Conservation (phyloP, 2,329 filamentous ascomycete genomes). For the Zasmidium cellare region DNA sequence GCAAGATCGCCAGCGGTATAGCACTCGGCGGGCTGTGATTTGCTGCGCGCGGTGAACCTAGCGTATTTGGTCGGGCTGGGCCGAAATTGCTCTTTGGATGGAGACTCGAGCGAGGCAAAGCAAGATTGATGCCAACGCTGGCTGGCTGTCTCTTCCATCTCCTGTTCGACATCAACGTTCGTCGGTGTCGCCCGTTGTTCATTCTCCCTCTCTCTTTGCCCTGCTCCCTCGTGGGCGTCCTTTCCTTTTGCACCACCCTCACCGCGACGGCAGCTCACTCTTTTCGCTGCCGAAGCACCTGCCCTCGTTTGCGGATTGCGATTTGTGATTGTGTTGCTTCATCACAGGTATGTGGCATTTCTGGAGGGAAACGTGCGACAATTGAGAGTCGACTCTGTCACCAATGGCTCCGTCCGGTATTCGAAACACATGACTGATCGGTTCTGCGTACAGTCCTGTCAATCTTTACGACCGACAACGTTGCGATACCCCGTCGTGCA, state of each 20-base stretch:
- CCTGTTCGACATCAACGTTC: no score
- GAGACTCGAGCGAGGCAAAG: no score
- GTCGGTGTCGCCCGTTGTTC: not conserved
- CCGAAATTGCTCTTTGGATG: not conserved
- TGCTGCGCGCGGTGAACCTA: not conserved
- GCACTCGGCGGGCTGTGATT: not conserved
- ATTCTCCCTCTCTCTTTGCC: not conserved
- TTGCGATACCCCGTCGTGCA: not conserved
- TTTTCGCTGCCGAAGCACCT: conserved; percentile 58
- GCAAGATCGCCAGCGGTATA: not conserved
- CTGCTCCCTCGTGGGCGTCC: not conserved
- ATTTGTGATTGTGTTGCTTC: not conserved
- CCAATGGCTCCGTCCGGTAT: not conserved
- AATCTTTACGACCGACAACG: not conserved
- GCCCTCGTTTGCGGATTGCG: conserved; percentile 38
- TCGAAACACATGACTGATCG: conserved; percentile 1
- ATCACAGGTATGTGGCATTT: conserved; percentile 11
- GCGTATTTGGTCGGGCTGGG: no score
- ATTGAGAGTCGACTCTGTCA: not conserved
- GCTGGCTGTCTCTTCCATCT: no score
- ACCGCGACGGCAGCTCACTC: conserved; percentile 56
- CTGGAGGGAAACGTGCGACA: no score
- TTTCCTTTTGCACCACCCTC: not conserved
- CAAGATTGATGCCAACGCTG: no score
- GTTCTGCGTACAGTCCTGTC: conserved; percentile 1